These are phyloP conservation scores for Tranzscheliella williamsii DNA, from an alignment of 1,284 basidiomycete genomes.

Conservation along the genomic window DNA sequence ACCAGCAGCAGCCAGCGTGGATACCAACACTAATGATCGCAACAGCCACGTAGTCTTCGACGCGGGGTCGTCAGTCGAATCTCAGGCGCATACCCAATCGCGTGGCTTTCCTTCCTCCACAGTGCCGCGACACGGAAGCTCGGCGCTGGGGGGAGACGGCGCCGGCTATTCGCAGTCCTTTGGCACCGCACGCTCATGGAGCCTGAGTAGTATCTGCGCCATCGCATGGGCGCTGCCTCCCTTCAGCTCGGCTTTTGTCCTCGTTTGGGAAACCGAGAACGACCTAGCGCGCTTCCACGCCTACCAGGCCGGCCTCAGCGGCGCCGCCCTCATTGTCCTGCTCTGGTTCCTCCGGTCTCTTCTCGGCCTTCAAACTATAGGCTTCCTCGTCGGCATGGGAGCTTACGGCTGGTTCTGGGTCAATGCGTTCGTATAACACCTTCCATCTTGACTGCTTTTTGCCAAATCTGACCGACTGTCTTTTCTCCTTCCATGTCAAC, in stretches of 20 bases:
- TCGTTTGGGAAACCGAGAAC: slow-evolving; percentile 53
- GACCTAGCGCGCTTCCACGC: slow-evolving; percentile 53
- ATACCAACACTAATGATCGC: background rate
- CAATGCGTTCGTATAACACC: slow-evolving; percentile 40
- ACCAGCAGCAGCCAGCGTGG: background rate
- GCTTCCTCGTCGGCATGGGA: slow-evolving; percentile 49
- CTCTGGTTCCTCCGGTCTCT: slow-evolving; percentile 42
- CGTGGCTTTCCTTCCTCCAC: background rate
- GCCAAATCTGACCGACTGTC: background rate
- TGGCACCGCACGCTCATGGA: slow-evolving; percentile 34
- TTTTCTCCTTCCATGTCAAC: background rate
- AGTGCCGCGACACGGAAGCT: no score
- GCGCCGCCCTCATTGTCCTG: slow-evolving; percentile 28
- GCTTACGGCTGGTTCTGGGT: slow-evolving; percentile 54
- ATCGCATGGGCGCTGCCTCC: slow-evolving; percentile 48
- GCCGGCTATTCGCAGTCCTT: slow-evolving; percentile 18
- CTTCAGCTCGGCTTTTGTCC: slow-evolving; percentile 42
- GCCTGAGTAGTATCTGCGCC: slow-evolving; percentile 42
- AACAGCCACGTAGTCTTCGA: slow-evolving; percentile 32
- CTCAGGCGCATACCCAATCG: slow-evolving; percentile 10
- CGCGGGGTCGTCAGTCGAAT: slow-evolving; percentile 24
- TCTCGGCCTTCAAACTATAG: slow-evolving; percentile 48
- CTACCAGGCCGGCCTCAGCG: slow-evolving; percentile 48
- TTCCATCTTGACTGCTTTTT: background rate
- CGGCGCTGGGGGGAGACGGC: slow-evolving; percentile 1